Conservation (phyloP, 2,329 filamentous ascomycete species). For the Emericellopsis atlantica region DNA sequence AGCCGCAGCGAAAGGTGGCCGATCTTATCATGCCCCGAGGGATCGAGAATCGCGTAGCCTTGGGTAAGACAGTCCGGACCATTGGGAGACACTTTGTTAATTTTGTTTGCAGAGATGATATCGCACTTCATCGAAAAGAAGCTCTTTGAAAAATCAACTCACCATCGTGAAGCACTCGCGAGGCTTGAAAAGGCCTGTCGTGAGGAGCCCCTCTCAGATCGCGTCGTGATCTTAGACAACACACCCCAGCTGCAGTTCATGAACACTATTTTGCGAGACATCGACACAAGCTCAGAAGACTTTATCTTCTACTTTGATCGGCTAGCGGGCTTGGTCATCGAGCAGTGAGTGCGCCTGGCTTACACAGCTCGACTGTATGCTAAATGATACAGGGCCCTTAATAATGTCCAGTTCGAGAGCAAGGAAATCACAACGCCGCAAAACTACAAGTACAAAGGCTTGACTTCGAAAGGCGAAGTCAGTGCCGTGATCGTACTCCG, state of each 20-base stretch:
- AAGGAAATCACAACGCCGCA: constrained; percentile 58
- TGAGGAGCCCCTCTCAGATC: constrained; percentile 59
- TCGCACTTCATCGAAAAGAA: constrained; percentile 86
- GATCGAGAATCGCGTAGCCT: constrained; percentile 88
- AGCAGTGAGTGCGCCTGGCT: constrained; percentile 39
- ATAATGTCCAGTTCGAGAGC: constrained; percentile 59
- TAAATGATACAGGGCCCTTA: constrained; percentile 47
- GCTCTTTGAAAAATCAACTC: constrained; percentile 70
- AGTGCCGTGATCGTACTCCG: constrained; percentile 82
- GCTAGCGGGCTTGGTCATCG: constrained; percentile 71
- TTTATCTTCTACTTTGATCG: constrained; percentile 98
- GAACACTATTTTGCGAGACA: constrained; percentile 80
- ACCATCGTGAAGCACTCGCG: constrained; percentile 68
- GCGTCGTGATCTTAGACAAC: constrained; percentile 61
- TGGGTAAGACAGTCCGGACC: constrained; percentile 36
- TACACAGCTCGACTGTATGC: neutral
- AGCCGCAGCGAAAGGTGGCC: constrained; percentile 81
- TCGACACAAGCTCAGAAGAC: constrained; percentile 68
- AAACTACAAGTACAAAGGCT: constrained; percentile 56
- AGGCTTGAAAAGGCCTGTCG: constrained; percentile 62
- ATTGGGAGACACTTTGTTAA: constrained; percentile 3
- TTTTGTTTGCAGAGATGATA: constrained; percentile 60
- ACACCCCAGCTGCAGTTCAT: constrained; percentile 77
- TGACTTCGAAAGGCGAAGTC: constrained; percentile 58
- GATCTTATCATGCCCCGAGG: constrained; percentile 93